These are phyloP conservation scores for Claviceps digitariae DNA, from an alignment of 2,329 filamentous ascomycete species.

Conservation along the genomic window DNA sequence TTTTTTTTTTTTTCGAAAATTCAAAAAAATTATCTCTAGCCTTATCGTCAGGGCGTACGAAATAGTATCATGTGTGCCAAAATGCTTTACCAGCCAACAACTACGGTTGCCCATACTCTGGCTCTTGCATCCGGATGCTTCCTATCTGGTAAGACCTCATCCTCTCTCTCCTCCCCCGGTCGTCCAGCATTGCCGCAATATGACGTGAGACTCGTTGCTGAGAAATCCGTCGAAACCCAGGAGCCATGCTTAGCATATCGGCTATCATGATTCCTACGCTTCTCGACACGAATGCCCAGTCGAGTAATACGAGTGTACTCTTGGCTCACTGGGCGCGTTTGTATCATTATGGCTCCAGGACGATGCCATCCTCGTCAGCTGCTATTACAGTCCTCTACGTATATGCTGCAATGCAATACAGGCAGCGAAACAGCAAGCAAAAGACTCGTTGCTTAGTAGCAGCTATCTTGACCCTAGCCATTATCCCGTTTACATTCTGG, in stretches of 20 bases:
- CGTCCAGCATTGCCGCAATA: no score
- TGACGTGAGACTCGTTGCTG: no score
- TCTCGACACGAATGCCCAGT: constrained; percentile 1
- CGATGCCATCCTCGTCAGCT: constrained; percentile 1
- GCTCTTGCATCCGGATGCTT: not conserved
- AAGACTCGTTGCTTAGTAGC: not conserved
- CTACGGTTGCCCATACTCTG: not conserved
- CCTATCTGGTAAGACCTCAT: constrained; percentile 2
- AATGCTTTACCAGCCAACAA: not conserved
- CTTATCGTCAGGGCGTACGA: not conserved
- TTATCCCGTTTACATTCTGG: constrained; percentile 3
- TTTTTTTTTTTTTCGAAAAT: no score
- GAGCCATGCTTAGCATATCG: constrained; percentile 6
- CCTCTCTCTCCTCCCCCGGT: no score
- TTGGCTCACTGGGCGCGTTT: constrained; percentile 4
- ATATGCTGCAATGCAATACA: not conserved
- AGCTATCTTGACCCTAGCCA: not conserved
- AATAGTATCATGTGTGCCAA: not conserved
- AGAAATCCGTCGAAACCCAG: not conserved
- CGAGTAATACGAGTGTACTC: not conserved
- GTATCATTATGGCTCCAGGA: constrained; percentile 6
- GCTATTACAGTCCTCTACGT: not conserved
- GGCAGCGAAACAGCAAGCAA: not conserved
- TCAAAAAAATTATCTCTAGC: no score
- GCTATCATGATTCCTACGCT: constrained; percentile 3